A percentile compares a stretch with the other conserved stretches of the same genome.
Conservation (phyloP, 2,329 filamentous ascomycete genomes). For the Penicillium sp. region DNA sequence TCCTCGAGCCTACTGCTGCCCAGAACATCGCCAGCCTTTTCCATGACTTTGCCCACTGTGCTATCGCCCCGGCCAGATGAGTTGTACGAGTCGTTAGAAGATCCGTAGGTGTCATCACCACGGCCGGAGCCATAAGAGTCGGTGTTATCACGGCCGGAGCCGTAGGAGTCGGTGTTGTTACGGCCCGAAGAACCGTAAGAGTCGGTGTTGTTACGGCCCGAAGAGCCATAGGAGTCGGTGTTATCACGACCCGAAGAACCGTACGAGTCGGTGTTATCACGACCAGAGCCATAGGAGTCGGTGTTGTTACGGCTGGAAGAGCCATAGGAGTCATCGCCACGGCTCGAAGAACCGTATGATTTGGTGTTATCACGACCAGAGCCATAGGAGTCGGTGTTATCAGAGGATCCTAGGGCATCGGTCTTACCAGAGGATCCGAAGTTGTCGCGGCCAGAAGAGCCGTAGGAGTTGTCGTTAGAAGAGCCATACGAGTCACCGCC, state of each 20-base stretch:
- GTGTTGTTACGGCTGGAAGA: background rate
- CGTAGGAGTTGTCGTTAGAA: background rate
- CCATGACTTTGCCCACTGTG: slow-evolving; percentile 3
- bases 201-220: background rate
- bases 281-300: background rate
- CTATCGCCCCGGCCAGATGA: slow-evolving; percentile 3
- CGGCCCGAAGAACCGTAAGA: background rate
- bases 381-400: background rate
- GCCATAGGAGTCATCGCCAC: background rate
- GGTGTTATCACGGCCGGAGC: background rate
- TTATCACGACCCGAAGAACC: background rate
- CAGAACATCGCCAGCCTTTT: slow-evolving; percentile 5
- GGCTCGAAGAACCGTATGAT: background rate
- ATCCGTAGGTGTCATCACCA: background rate
- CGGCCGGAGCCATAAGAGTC: background rate
- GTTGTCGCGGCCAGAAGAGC: background rate
- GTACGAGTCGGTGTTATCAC: background rate
- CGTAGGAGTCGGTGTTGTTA: background rate
- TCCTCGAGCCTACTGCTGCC: slow-evolving; percentile 1
- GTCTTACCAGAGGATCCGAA: background rate
- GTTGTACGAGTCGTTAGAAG: background rate
- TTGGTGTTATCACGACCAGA: background rate
- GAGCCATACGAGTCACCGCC: background rate
- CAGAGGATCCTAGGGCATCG: background rate
- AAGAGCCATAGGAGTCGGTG: background rate